Evolutionary conservation across 1,284 basidiomycete species (phyloP).

Genomic region (Tilletiopsis washingtonensis): DNA sequence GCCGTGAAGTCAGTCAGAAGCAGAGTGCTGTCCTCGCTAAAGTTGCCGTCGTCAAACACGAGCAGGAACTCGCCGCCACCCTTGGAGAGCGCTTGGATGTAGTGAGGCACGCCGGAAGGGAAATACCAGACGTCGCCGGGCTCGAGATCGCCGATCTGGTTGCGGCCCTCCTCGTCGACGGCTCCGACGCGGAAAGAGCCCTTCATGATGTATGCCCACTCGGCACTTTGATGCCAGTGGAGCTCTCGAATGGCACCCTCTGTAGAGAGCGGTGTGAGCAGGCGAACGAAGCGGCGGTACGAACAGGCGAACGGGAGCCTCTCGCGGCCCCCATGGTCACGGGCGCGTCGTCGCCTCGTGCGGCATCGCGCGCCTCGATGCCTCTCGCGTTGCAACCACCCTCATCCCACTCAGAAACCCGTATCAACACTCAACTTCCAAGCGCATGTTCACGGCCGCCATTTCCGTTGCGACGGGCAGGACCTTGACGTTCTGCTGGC

Average conservation of each 20-base stretch:
- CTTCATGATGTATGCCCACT: constrained; percentile 27
- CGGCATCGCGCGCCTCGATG: no score
- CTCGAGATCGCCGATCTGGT: constrained; percentile 51
- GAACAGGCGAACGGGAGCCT: constrained; percentile 51
- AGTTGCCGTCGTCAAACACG: constrained; percentile 48
- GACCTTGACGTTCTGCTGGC: constrained; percentile 58
- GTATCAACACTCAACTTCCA: no score
- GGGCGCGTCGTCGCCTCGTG: no score
- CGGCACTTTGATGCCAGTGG: constrained; percentile 57
- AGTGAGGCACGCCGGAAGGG: constrained; percentile 52
- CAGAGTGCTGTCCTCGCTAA: constrained; percentile 5
- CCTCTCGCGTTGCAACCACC: no score
- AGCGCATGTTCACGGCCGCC: constrained; percentile 55
- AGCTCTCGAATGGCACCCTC: constrained; percentile 54
- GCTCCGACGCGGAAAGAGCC: constrained; percentile 51
- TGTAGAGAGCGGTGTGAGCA: neutral
- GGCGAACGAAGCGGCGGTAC: no score
- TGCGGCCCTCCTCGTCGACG: constrained; percentile 58
- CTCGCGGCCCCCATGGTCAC: no score
- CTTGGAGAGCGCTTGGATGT: constrained; percentile 58
- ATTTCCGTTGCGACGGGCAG: constrained; percentile 13
- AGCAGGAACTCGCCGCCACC: constrained; percentile 64
- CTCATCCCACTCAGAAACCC: no score
- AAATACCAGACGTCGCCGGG: constrained; percentile 24
- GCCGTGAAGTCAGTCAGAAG: constrained; percentile 47